These are phyloP conservation scores for Kuraishia hungarica DNA, from an alignment of 805 yeast species.

Conservation along the genomic window DNA sequence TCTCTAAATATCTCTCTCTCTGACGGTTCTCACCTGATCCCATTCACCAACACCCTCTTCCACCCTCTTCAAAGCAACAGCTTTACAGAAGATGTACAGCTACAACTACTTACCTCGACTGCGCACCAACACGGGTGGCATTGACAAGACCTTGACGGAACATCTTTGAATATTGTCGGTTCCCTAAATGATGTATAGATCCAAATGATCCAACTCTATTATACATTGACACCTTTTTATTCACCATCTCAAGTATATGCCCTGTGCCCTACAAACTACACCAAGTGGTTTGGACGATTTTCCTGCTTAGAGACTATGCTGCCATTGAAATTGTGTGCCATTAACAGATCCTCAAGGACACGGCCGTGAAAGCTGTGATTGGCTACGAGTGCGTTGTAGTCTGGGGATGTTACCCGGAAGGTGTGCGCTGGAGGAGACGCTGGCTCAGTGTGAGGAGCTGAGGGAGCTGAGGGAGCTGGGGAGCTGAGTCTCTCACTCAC, in stretches of 20 bases:
- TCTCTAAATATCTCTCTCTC: background rate
- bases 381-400: background rate
- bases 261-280: too few species aligned
- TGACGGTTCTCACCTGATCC: background rate
- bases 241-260: background rate
- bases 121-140: conserved; percentile 40
- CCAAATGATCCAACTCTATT: background rate
- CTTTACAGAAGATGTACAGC: background rate
- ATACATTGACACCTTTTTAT: background rate
- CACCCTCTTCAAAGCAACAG: background rate
- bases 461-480: too few species aligned
- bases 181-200: background rate
- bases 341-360: background rate
- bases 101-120: conserved; percentile 35
- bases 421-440: background rate
- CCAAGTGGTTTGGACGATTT: background rate
- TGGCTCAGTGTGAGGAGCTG: too few species aligned
- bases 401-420: background rate
- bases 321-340: background rate
- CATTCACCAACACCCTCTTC: background rate
- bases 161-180: conserved; percentile 21
- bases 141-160: conserved; percentile 47
- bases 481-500: too few species aligned
- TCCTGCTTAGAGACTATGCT: background rate
- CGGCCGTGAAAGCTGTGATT: background rate